Evolutionary conservation across 208 protist species (phyloP).

Genomic region (Trichomonas gallinae): DNA sequence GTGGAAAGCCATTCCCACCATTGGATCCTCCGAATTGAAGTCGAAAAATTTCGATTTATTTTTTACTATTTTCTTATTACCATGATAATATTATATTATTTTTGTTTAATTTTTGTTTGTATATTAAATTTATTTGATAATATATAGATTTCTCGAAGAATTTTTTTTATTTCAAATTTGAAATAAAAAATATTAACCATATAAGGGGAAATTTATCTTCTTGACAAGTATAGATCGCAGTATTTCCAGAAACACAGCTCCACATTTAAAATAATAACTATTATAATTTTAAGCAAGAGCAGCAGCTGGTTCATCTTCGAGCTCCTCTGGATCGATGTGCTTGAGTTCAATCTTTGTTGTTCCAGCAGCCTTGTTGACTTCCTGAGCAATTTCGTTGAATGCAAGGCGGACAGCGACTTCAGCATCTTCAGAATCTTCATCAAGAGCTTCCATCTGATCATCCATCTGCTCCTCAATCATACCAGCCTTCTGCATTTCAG

Average conservation of each 20-base stretch:
- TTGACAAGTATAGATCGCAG: no score
- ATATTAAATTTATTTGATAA: no score
- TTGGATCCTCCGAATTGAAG: constrained; percentile 26
- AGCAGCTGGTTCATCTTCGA: not conserved
- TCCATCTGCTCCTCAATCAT: not conserved
- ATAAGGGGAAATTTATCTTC: no score
- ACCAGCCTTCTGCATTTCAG: not conserved
- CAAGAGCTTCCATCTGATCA: not conserved
- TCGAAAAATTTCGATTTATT: no score
- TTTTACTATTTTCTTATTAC: no score
- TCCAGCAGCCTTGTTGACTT: not conserved
- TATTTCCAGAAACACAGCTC: no score
- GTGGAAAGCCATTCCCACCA: constrained; percentile 42
- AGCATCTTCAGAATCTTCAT: not conserved
- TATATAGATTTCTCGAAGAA: no score
- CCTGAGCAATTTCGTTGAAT: not conserved
- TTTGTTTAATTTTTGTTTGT: no score
- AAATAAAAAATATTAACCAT: no score
- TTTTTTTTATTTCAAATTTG: no score
- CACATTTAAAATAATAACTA: no score
- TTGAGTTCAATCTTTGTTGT: not conserved
- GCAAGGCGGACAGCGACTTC: not conserved
- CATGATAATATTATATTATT: no score
- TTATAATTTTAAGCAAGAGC: not conserved
- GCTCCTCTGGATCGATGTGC: not conserved